These are phyloP conservation scores for Lophiotrema nucula DNA, from an alignment of 495 filamentous ascomycete genomes.

Conservation along the genomic window DNA sequence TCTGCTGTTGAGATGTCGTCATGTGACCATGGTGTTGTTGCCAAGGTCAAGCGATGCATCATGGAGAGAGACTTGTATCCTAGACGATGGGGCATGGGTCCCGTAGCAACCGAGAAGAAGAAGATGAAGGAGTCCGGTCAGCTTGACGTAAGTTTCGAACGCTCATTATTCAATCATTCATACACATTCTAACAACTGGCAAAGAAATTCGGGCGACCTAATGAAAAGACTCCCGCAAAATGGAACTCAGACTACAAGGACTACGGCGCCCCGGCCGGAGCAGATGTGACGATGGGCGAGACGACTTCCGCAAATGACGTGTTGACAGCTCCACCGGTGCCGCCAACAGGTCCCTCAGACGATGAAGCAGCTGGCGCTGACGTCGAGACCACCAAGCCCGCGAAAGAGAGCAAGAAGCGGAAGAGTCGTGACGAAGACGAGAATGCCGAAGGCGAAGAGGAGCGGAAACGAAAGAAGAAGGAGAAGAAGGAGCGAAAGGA, in stretches of 20 bases:
- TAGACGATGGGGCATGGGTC: constrained; percentile 89
- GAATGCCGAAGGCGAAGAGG: constrained; percentile 39
- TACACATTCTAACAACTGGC: no score
- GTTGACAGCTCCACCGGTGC: constrained; percentile 39
- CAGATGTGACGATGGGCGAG: constrained; percentile 43
- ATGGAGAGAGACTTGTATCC: constrained; percentile 99
- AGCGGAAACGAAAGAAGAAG: constrained; percentile 44
- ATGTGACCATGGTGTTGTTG: constrained; percentile 94
- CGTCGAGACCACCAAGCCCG: constrained; percentile 1
- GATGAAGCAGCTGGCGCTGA: constrained; percentile 3
- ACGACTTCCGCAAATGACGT: constrained; percentile 45
- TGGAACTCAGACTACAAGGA: constrained; percentile 91
- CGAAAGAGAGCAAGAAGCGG: constrained; percentile 35
- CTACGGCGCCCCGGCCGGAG: constrained; percentile 50
- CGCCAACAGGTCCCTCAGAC: constrained; percentile 24
- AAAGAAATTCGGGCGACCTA: constrained; percentile 88
- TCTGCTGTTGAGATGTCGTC: constrained; percentile 86
- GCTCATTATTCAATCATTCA: background rate
- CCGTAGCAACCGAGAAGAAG: constrained; percentile 92
- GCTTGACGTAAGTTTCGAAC: constrained; percentile 66
- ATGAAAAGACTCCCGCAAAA: constrained; percentile 85
- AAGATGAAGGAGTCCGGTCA: constrained; percentile 97
- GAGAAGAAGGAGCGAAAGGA: constrained; percentile 34
- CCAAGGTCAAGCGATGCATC: constrained; percentile 96
- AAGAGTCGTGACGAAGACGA: constrained; percentile 42